phyloP scores from a whole-genome alignment of 2,329 filamentous ascomycete genomes.

The Clarireedia hainanense region DNA sequence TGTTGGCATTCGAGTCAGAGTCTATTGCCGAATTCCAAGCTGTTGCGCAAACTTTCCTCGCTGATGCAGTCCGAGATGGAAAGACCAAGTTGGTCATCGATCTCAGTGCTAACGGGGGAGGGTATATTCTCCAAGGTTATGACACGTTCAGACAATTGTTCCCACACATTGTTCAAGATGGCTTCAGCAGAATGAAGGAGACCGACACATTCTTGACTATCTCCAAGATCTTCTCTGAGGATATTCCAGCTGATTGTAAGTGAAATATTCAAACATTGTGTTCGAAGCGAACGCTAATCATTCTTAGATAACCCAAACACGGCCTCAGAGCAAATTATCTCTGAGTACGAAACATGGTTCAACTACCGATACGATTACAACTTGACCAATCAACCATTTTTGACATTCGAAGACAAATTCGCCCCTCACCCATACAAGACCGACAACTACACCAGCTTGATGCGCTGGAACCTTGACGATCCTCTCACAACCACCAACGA shows the following conservation, averaged over 20 bases:
- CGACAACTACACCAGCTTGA: slow-evolving; percentile 19
- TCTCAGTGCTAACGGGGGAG: slow-evolving; percentile 52
- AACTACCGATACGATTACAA: slow-evolving; percentile 26
- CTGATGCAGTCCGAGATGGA: slow-evolving; percentile 35
- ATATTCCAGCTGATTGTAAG: slow-evolving; percentile 17
- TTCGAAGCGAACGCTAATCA: neutral
- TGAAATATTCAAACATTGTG: neutral
- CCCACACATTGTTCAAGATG: slow-evolving; percentile 27
- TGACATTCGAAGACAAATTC: slow-evolving; percentile 22
- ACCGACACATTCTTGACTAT: slow-evolving; percentile 19
- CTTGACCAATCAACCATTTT: slow-evolving; percentile 20
- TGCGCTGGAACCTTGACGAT: slow-evolving; percentile 24
- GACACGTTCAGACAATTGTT: slow-evolving; percentile 39
- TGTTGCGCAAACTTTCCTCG: slow-evolving; percentile 34
- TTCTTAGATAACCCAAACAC: slow-evolving; percentile 17
- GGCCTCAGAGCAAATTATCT: slow-evolving; percentile 17
- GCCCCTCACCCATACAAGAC: slow-evolving; percentile 17
- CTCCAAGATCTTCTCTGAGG: slow-evolving; percentile 15
- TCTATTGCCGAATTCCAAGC: slow-evolving; percentile 23
- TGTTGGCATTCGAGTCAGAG: slow-evolving; percentile 23
- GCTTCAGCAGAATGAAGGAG: slow-evolving; percentile 21
- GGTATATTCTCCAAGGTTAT: slow-evolving; percentile 39
- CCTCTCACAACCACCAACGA: slow-evolving; percentile 19
- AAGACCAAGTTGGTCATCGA: slow-evolving; percentile 59
- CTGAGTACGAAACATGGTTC: slow-evolving; percentile 18